Conservation (phyloP, 306 rosid species). For the Rosa lucieae region DNA sequence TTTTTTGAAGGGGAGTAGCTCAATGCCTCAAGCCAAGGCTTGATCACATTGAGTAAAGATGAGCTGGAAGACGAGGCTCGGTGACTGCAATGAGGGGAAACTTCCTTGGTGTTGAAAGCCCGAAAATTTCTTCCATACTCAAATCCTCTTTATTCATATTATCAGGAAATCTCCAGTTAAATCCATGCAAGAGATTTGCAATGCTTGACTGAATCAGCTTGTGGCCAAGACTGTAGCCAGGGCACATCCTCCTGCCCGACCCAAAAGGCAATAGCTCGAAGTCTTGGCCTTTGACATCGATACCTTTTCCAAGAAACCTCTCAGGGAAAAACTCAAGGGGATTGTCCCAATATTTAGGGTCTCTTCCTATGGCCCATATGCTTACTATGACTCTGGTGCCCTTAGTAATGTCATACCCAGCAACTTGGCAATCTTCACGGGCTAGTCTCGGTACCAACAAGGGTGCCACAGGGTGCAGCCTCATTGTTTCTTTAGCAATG, state of each 20-base stretch:
- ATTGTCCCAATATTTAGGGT: conserved; percentile 58
- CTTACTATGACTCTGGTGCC: conserved; percentile 55
- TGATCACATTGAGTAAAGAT: conserved; percentile 39
- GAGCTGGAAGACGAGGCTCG: conserved; percentile 62
- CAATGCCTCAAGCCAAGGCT: not conserved
- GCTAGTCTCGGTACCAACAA: conserved; percentile 59
- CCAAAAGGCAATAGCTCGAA: conserved; percentile 77
- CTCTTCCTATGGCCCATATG: conserved; percentile 64
- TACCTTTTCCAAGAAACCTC: conserved; percentile 52
- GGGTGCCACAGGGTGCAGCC: conserved; percentile 85
- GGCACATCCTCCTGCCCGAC: conserved; percentile 88
- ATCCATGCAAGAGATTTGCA: conserved; percentile 81
- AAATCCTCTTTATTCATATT: conserved; percentile 46
- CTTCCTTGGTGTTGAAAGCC: conserved; percentile 64
- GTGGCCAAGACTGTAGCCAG: conserved; percentile 69
- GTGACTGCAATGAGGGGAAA: conserved; percentile 37
- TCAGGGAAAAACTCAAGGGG: conserved; percentile 63
- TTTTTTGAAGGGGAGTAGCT: not conserved
- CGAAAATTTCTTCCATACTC: conserved; percentile 71
- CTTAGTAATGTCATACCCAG: conserved; percentile 65
- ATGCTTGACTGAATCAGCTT: conserved; percentile 69
- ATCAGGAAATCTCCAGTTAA: conserved; percentile 57
- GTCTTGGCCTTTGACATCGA: conserved; percentile 70
- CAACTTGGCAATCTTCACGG: conserved; percentile 43
- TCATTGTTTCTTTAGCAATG: conserved; percentile 66